phyloP scores from a whole-genome alignment of 805 yeast genomes.

The Brettanomyces anomalus region DNA sequence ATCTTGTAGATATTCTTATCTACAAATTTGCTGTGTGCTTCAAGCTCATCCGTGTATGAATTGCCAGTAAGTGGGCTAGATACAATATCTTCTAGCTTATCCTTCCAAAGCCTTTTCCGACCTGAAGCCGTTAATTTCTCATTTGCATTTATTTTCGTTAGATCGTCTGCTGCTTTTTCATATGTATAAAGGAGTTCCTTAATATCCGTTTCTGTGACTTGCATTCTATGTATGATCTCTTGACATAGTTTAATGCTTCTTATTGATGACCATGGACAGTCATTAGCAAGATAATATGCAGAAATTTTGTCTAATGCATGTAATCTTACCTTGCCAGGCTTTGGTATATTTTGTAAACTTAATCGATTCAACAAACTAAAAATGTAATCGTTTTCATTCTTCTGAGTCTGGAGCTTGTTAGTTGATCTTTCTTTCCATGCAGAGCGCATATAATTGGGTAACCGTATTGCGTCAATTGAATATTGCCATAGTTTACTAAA shows the following conservation, averaged over 20 bases:
- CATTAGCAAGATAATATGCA: neutral
- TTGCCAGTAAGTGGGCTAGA: conserved; percentile 1
- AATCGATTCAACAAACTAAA: neutral
- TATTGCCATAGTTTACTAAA: too few species aligned
- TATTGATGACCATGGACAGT: conserved; percentile 1
- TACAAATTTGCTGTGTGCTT: neutral
- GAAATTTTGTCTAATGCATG: neutral
- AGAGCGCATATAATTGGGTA: too few species aligned
- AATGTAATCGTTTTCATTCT: neutral
- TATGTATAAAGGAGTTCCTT: neutral
- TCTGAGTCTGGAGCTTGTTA: too few species aligned
- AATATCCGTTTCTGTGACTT: neutral
- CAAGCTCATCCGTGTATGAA: neutral
- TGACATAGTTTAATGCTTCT: neutral
- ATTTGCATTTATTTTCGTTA: neutral
- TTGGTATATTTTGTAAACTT: neutral
- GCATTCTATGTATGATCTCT: neutral
- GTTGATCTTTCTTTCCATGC: too few species aligned
- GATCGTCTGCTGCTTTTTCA: neutral
- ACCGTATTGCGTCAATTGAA: too few species aligned
- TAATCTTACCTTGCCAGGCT: neutral
- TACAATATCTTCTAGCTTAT: neutral
- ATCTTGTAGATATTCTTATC: neutral
- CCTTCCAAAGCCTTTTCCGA: neutral
- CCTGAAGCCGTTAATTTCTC: neutral